Conservation (phyloP, 1,284 basidiomycete species). For the Cutaneotrichosporon sp. region DNA sequence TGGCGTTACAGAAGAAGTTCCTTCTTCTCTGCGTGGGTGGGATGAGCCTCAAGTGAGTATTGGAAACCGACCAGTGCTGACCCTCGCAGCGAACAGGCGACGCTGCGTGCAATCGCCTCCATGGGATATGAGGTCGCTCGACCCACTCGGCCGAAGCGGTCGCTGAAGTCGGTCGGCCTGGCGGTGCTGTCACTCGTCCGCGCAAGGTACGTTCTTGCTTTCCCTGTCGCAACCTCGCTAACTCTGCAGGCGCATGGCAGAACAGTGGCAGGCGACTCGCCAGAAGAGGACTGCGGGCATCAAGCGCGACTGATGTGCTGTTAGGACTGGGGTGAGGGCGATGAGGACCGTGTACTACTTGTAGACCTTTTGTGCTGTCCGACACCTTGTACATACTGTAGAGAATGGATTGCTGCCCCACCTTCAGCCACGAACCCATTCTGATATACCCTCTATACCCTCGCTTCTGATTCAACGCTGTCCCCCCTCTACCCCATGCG, state of each 20-base stretch:
- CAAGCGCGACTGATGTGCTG: background rate
- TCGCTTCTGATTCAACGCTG: no score
- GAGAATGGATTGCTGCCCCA: background rate
- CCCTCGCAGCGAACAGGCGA: slow-evolving; percentile 67
- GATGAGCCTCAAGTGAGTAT: slow-evolving; percentile 70
- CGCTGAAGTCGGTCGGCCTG: slow-evolving; percentile 63
- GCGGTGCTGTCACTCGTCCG: slow-evolving; percentile 68
- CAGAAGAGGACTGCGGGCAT: background rate
- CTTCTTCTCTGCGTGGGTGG: slow-evolving; percentile 53
- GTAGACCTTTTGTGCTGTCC: background rate
- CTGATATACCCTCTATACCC: no score
- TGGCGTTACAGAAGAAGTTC: slow-evolving; percentile 86
- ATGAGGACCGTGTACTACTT: background rate
- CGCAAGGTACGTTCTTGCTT: slow-evolving; percentile 60
- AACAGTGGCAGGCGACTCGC: slow-evolving; percentile 7
- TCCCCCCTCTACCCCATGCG: background rate
- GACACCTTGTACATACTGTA: no score
- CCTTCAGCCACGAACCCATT: background rate
- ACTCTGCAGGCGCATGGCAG: slow-evolving; percentile 8
- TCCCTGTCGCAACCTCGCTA: background rate
- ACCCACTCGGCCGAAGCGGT: slow-evolving; percentile 54
- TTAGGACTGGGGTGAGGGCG: background rate
- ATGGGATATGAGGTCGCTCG: slow-evolving; percentile 66
- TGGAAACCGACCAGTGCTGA: background rate
- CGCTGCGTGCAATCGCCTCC: slow-evolving; percentile 72